Evolutionary conservation across 2,329 filamentous ascomycete species (phyloP).

Genomic region (Purpureocillium lavendulum): DNA sequence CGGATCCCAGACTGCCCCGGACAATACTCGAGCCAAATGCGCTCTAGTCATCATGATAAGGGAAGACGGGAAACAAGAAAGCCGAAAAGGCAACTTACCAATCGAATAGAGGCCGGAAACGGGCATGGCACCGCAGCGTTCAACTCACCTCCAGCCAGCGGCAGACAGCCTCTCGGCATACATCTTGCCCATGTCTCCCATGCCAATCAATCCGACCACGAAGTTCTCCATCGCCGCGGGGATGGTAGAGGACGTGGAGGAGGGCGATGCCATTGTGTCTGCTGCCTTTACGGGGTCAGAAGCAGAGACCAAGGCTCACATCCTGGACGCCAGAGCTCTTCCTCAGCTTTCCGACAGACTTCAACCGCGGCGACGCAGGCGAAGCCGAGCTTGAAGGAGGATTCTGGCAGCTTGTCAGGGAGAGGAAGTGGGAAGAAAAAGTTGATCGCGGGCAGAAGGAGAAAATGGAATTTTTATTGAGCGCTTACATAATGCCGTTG

Average conservation of each 20-base stretch:
- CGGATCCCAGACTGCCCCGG: conserved; percentile 53
- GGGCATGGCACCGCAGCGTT: conserved; percentile 2
- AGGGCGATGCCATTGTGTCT: conserved; percentile 18
- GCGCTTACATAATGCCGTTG: conserved; percentile 5
- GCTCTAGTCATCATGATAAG: conserved; percentile 94
- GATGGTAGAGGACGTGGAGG: conserved; percentile 10
- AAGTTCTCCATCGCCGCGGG: conserved; percentile 54
- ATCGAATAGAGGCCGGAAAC: conserved; percentile 12
- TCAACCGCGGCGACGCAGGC: not conserved
- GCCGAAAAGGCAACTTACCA: conserved; percentile 24
- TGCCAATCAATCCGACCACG: conserved; percentile 89
- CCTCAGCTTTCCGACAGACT: not conserved
- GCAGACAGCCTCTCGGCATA: conserved; percentile 82
- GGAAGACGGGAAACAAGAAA: conserved; percentile 19
- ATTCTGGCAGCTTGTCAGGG: not conserved
- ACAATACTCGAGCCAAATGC: conserved; percentile 99
- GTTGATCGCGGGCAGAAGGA: not conserved
- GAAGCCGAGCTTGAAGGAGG: too few relatives aligned
- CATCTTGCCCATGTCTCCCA: conserved; percentile 99
- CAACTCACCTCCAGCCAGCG: conserved; percentile 85
- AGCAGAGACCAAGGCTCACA: conserved; percentile 17
- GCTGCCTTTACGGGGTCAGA: conserved; percentile 13
- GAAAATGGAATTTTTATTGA: too few relatives aligned
- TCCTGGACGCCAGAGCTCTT: conserved; percentile 8
- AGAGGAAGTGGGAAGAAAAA: conserved; percentile 7